Conservation (phyloP, 371 early-diverging fungal genomes). For the Mucor lusitanicus region DNA sequence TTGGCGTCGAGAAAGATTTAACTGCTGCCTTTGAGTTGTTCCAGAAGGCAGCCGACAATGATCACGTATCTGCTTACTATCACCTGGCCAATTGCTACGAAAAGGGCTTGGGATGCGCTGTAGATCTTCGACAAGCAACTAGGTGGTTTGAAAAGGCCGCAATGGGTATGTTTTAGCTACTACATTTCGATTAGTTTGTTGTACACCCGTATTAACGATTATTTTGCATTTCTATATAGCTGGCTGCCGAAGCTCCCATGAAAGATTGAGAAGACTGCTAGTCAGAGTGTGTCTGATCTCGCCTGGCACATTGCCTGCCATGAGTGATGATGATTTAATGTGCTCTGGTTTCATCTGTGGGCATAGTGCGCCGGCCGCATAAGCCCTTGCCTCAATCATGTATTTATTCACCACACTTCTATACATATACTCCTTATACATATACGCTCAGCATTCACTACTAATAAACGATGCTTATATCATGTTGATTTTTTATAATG, state of each 20-base stretch:
- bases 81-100: slow-evolving; percentile 70
- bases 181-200: not conserved
- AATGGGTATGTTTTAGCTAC: slow-evolving; percentile 24
- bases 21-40: slow-evolving; percentile 62
- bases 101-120: slow-evolving; percentile 68
- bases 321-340: slow-evolving; percentile 26
- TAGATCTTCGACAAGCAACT: slow-evolving; percentile 62
- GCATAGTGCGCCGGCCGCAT: slow-evolving; percentile 40
- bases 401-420: not conserved
- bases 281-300: slow-evolving; percentile 51
- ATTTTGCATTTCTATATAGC: slow-evolving; percentile 16
- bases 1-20: slow-evolving; percentile 65
- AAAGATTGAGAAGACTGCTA: slow-evolving; percentile 53
- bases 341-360: slow-evolving; percentile 31
- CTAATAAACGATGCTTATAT: not conserved
- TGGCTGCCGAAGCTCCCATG: slow-evolving; percentile 59
- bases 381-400: not conserved
- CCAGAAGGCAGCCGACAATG: slow-evolving; percentile 62
- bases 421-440: not conserved
- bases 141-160: slow-evolving; percentile 79
- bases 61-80: slow-evolving; percentile 64
- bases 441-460: not conserved
- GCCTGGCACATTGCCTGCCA: slow-evolving; percentile 16
- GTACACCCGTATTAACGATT: not conserved
- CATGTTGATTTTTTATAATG: not conserved